Conservation (phyloP, 805 yeast genomes). For the Ogataea pini region DNA sequence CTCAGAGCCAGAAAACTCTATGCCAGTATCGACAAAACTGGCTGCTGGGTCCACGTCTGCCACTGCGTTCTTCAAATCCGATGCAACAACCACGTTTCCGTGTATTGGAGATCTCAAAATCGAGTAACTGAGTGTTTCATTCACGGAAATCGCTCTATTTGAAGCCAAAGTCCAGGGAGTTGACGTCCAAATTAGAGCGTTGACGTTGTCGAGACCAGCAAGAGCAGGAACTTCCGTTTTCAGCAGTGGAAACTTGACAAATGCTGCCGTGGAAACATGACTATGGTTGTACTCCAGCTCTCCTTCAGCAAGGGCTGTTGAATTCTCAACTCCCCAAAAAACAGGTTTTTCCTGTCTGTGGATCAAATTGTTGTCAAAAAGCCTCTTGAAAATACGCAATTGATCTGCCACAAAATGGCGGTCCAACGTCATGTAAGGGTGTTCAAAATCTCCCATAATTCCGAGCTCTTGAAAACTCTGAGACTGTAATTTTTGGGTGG, state of each 20-base stretch:
- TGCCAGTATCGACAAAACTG: constrained; percentile 24
- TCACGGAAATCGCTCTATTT: constrained; percentile 78
- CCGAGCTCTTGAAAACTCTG: constrained; percentile 67
- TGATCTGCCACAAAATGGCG: constrained; percentile 75
- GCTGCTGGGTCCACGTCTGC: constrained; percentile 33
- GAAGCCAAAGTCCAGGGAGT: constrained; percentile 98
- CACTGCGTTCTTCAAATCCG: constrained; percentile 45
- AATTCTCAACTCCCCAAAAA: constrained; percentile 94
- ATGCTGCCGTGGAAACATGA: constrained; percentile 69
- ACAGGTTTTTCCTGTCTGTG: constrained; percentile 92
- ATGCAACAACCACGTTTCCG: constrained; percentile 59
- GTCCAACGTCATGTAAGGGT: constrained; percentile 72
- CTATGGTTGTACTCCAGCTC: constrained; percentile 83
- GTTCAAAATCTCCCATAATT: constrained; percentile 79
- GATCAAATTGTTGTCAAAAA: constrained; percentile 67
- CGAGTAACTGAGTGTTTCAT: constrained; percentile 59
- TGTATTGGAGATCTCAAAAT: constrained; percentile 38
- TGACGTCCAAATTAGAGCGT: constrained; percentile 86
- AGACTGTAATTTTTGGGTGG: constrained; percentile 64
- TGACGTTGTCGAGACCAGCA: constrained; percentile 14
- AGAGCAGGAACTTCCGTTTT: constrained; percentile 19
- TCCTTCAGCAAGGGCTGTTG: constrained; percentile 94
- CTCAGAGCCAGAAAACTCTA: constrained; percentile 42
- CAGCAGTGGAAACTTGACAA: constrained; percentile 63
- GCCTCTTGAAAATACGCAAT: constrained; percentile 62